Evolutionary conservation across 176 grass and related monocot genomes (phyloP), one percentile per base, ranked within the genome.

Genomic region (Eleusine coracana): DNA sequence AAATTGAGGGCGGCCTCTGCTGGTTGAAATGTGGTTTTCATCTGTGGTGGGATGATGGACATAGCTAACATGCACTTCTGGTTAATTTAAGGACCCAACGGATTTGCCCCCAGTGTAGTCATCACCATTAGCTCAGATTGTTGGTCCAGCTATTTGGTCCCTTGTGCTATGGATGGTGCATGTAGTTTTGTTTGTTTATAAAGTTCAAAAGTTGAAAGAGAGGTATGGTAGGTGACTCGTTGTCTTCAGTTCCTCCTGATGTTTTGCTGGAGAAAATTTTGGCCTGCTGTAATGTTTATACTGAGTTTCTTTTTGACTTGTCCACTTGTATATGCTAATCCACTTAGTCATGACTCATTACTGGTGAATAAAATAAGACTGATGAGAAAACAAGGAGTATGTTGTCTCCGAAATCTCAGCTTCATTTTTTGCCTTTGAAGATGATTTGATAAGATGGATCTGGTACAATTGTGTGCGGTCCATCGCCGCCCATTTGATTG

Each of bases 21-120:
- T 28, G 3, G 14, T 51, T 52, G 46, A 52, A 17, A 52, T 75
- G 34, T 20, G 52, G 64, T 89, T 89, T 81, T 85, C 77, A 85
- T 81, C 29, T 29, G 70, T 54, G 8, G 21, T 72, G 40, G 10
- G 7, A 51, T 1, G 29, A n/a, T 54, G 21, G 29, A 63, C 39
- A 71, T 27, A 40, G 25, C 50, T 42, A 4, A 55, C 52, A 69
- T 21, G 54, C 31, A 75, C 31, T 74, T 31, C 50, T 17, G 52
- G 52, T 0, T 14, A 48, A 6, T 31, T 36, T 10, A 37, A 74
- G 48, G 71, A 34, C 51, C 9, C 5, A 3, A 52, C 45, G 1
- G 7, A 34, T 73, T 51, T 7, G 29, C 44, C 70, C 10, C 28
- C 31, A 54, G 5, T 31, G 23, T 16, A 37, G 6, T 51, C 6